A percentile compares a stretch with the other conserved stretches of the same genome.
Evolutionary conservation across 2,329 filamentous ascomycete genomes (phyloP).

Genomic region (Metarhizium sp.): DNA sequence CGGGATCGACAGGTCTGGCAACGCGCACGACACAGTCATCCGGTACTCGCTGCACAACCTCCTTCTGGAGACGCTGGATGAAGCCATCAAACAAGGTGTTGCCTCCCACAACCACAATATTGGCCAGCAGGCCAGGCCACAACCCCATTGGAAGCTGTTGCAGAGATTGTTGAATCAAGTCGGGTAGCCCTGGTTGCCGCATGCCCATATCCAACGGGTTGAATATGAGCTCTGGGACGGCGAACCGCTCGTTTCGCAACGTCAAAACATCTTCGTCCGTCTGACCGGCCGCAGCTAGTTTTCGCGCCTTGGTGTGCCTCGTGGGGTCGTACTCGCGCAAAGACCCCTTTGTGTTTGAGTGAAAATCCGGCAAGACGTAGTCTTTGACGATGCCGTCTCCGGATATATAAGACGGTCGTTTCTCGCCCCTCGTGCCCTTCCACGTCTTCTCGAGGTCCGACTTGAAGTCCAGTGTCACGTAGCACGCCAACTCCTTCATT

Average conservation of each 20-base stretch:
- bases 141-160: constrained; percentile 67
- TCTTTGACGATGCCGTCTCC: constrained; percentile 67
- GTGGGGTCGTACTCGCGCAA: constrained; percentile 69
- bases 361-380: constrained; percentile 82
- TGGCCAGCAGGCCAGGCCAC: constrained; percentile 75
- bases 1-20: constrained; percentile 58
- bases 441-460: constrained; percentile 72
- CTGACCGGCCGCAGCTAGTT: constrained; percentile 32
- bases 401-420: constrained; percentile 36
- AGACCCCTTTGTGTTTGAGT: constrained; percentile 51
- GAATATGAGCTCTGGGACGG: constrained; percentile 84
- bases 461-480: constrained; percentile 68
- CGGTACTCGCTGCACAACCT: constrained; percentile 62
- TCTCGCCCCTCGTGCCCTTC: constrained; percentile 62
- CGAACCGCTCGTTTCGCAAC: constrained; percentile 84
- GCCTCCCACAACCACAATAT: constrained; percentile 82
- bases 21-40: constrained; percentile 73
- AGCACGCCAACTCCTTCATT: constrained; percentile 87
- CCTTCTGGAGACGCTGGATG: constrained; percentile 65
- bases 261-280: constrained; percentile 69
- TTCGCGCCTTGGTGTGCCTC: constrained; percentile 42
- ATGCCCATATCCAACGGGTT: constrained; percentile 78
- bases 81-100: constrained; percentile 76
- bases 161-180: constrained; percentile 73
- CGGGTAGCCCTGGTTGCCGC: constrained; percentile 70